Conservation (phyloP, 2,329 filamentous ascomycete species). For the Ambrosiella cleistominuta region DNA sequence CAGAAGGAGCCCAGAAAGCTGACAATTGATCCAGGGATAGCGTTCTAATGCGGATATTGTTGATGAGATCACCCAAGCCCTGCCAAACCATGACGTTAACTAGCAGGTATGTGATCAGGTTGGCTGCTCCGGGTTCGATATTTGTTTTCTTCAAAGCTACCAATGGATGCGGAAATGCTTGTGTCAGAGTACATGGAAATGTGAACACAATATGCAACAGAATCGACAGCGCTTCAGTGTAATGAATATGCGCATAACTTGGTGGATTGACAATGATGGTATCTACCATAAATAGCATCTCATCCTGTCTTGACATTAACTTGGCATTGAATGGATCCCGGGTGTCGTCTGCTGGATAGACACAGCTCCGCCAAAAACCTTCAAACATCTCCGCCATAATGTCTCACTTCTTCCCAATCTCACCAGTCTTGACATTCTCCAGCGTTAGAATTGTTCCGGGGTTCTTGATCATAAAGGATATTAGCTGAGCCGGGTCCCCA, state of each 20-base stretch:
- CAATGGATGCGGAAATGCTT: constrained; percentile 59
- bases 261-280: constrained; percentile 77
- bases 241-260: constrained; percentile 61
- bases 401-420: constrained; percentile 47
- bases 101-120: constrained; percentile 64
- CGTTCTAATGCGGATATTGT: constrained; percentile 52
- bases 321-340: constrained; percentile 41
- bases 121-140: constrained; percentile 54
- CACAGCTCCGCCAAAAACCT: constrained; percentile 65
- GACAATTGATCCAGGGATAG: constrained; percentile 57
- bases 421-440: constrained; percentile 54
- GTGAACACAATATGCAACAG: constrained; percentile 82
- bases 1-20: constrained; percentile 59
- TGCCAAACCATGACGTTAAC: constrained; percentile 88
- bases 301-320: constrained; percentile 36
- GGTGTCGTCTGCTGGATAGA: constrained; percentile 55
- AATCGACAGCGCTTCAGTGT: constrained; percentile 60
- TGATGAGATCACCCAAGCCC: constrained; percentile 63
- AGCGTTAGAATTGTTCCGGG: constrained; percentile 59
- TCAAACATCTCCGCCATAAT: constrained; percentile 71
- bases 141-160: constrained; percentile 59
- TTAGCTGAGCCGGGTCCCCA: constrained; percentile 62
- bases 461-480: constrained; percentile 83
- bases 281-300: constrained; percentile 45
- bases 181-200: constrained; percentile 61